Conservation (phyloP, 2,329 filamentous ascomycete species). For the Alternaria rosae region DNA sequence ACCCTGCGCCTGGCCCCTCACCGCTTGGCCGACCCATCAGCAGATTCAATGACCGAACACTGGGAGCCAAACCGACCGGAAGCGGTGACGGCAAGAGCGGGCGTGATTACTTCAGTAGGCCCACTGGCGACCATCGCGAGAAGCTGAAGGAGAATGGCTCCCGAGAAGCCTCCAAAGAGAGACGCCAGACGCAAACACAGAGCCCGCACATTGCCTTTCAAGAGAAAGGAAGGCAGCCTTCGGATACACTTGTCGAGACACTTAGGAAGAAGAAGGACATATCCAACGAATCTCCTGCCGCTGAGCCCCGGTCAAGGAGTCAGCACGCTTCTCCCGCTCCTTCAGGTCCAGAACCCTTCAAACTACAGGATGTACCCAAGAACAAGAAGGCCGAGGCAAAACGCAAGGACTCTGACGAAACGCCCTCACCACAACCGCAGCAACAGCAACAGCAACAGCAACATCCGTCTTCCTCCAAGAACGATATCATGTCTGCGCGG, state of each 20-base stretch:
- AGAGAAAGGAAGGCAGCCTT: slow-evolving; percentile 75
- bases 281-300: slow-evolving; percentile 37
- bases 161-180: slow-evolving; percentile 56
- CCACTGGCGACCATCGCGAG: slow-evolving; percentile 50
- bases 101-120: slow-evolving; percentile 56
- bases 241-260: slow-evolving; percentile 66
- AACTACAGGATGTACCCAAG: slow-evolving; percentile 81
- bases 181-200: slow-evolving; percentile 48
- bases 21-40: slow-evolving; percentile 45
- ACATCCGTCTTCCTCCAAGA: slow-evolving; percentile 49
- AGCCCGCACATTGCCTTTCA: slow-evolving; percentile 94
- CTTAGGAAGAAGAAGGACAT: slow-evolving; percentile 57
- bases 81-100: slow-evolving; percentile 36
- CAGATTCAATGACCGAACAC: slow-evolving; percentile 37
- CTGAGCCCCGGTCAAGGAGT: slow-evolving; percentile 59
- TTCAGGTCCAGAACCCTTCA: slow-evolving; percentile 62
- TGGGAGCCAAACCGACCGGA: slow-evolving; percentile 24
- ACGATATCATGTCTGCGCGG: slow-evolving; percentile 47
- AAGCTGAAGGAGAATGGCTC: slow-evolving; percentile 53
- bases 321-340: slow-evolving; percentile 48
- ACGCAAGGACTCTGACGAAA: slow-evolving; percentile 55
- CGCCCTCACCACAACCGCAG: slow-evolving; percentile 32
- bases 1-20: slow-evolving; percentile 52
- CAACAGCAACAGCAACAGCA: slow-evolving; percentile 41
- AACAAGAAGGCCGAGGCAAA: slow-evolving; percentile 61